Evolutionary conservation across 352 stramenopile species (phyloP), one percentile per base, ranked within the genome.

Genomic region (Phytophthora pseudosyringae): DNA sequence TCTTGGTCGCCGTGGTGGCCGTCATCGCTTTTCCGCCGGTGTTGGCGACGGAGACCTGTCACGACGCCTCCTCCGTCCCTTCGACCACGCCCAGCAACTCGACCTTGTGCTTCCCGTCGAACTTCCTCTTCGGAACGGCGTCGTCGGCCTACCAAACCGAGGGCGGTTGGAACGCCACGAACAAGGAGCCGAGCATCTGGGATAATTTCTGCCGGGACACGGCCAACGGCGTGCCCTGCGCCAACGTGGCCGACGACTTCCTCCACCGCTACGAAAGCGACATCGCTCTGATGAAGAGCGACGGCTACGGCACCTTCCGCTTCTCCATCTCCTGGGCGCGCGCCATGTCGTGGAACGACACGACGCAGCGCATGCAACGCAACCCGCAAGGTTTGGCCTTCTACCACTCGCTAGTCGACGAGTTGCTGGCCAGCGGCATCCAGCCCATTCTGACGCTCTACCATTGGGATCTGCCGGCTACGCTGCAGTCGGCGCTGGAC

Each of bases 121-220:
- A 74, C 59, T 98, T 98, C 75, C 60, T 95, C 44, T 97, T 93
- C 57, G 94, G 94, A 21, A 81, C 81, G 12, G 92, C 93, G 10
- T 98, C 94, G 11, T 93, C 94, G 2, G 71, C 88, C 13, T 98
- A 98, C 75, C 94, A 99, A 78, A 86, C 98, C 32, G 97, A 99
- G 75, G 97, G 95, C 31, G 94, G 76, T 3, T 83, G 78, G 50
- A 85, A 97, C 38, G 81, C 87, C 38, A 91, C 80, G 4, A 94
- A 93, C 33, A 94, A 90, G 40, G 51, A 76, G 33, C 81, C 65
- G 28, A 76, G 62, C 16, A 98, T 99, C 48, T 99, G 97, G 96
- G 96, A 99, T 80, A 88, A 88, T 10, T 99, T 95, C 62, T 96
- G 86, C 32, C 78, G 78, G 8, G 73, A 76, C 10, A 71, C 89